A percentile compares a stretch with the other conserved stretches of the same genome.
Evolutionary conservation across 2,329 filamentous ascomycete species (phyloP).

Genomic region (Chrysoporthe austroafricana): DNA sequence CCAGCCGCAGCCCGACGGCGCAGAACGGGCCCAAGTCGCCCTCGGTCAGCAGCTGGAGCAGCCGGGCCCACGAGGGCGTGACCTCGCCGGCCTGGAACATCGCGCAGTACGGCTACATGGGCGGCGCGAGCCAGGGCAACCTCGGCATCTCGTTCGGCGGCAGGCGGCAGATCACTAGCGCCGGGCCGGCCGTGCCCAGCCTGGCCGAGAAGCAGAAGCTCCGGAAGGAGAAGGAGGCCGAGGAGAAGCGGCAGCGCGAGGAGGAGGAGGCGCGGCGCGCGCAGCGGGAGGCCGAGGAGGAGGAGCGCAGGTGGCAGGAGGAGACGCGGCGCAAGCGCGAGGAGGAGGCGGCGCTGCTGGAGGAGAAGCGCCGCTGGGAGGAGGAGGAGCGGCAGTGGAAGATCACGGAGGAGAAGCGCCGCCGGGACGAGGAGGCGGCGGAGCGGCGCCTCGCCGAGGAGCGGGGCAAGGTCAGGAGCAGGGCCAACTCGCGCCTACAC

Average conservation of each 20-base stretch:
- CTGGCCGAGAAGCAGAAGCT: conserved; percentile 81
- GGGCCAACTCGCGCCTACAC: conserved; percentile 66
- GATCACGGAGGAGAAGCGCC: conserved; percentile 67
- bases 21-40: conserved; percentile 48
- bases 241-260: conserved; percentile 64
- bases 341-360: conserved; percentile 63
- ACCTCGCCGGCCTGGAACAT: conserved; percentile 98
- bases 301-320: conserved; percentile 69
- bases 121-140: conserved; percentile 93
- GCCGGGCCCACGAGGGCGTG: conserved; percentile 74
- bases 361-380: conserved; percentile 75
- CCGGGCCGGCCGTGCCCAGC: conserved; percentile 77
- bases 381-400: conserved; percentile 79
- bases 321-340: conserved; percentile 64
- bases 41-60: conserved; percentile 88
- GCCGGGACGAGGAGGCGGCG: conserved; percentile 73
- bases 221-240: conserved; percentile 59
- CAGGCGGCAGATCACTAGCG: conserved; percentile 87
- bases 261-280: conserved; percentile 54
- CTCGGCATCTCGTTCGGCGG: conserved; percentile 92
- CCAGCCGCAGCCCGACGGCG: conserved; percentile 61
- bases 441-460: conserved; percentile 71
- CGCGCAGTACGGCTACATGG: conserved; percentile 97
- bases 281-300: conserved; percentile 62
- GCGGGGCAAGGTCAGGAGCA: conserved; percentile 60